Evolutionary conservation across 805 yeast species (phyloP).

Genomic region (Candida mattraensis): DNA sequence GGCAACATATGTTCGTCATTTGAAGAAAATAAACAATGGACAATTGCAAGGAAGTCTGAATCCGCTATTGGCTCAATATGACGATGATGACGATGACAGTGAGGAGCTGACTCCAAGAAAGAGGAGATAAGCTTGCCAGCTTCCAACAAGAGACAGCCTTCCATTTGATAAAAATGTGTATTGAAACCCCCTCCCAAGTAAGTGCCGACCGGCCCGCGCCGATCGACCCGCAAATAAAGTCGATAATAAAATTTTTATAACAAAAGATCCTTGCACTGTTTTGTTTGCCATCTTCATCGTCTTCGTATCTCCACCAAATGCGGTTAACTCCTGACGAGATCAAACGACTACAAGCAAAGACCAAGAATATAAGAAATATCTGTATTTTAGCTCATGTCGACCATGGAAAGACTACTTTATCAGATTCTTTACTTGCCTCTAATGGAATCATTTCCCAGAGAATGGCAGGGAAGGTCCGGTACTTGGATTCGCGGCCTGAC

Average conservation of each 20-base stretch:
- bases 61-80: conserved; percentile 15
- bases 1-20: conserved; percentile 62
- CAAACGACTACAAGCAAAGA: conserved; percentile 63
- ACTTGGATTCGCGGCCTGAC: conserved; percentile 90
- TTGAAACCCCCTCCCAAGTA: too few species aligned
- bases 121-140: conserved; percentile 7
- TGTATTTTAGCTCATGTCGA: conserved; percentile 98
- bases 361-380: conserved; percentile 76
- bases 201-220: conserved; percentile 1
- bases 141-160: neutral
- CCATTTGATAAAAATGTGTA: neutral
- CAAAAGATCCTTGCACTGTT: too few species aligned
- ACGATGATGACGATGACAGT: conserved; percentile 24
- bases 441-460: conserved; percentile 95
- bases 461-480: conserved; percentile 93
- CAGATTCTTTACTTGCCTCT: conserved; percentile 89
- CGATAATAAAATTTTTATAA: conserved; percentile 2
- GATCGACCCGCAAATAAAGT: conserved; percentile 14
- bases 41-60: conserved; percentile 16
- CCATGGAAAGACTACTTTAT: conserved; percentile 94
- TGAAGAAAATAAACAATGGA: conserved; percentile 46
- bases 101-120: conserved; percentile 23
- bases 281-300: too few species aligned
- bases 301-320: conserved; percentile 35
- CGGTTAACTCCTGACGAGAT: conserved; percentile 66